Percentiles rank a stretch among this genome's conserved stretches.
These are phyloP conservation scores for Aspergillus egyptiacus DNA, from an alignment of 495 filamentous ascomycete genomes.

Conservation along the genomic window DNA sequence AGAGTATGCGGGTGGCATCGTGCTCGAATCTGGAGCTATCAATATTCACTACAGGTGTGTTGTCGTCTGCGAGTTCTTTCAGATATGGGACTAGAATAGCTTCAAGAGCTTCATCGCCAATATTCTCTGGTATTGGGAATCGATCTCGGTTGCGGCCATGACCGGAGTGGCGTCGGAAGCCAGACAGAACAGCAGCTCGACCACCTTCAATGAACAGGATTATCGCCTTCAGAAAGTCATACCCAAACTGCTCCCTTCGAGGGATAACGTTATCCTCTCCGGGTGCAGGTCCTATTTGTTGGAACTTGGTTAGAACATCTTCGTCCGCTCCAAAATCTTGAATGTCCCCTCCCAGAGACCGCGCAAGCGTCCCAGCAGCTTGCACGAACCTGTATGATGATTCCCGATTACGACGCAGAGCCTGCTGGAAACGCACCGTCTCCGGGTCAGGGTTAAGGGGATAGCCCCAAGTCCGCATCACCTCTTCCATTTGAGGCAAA, in stretches of 20 bases:
- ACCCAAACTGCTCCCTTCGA: conserved; percentile 47
- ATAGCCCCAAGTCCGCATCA: conserved; percentile 53
- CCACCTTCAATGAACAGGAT: conserved; percentile 58
- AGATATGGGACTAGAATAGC: conserved; percentile 55
- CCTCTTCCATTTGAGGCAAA: conserved; percentile 51
- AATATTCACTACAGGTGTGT: conserved; percentile 48
- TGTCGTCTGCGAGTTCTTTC: conserved; percentile 42
- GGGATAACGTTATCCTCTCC: conserved; percentile 40
- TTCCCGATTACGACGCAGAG: conserved; percentile 52
- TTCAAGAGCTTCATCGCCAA: conserved; percentile 47
- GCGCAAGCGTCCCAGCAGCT: conserved; percentile 56
- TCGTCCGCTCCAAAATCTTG: conserved; percentile 26
- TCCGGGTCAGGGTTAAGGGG: conserved; percentile 50
- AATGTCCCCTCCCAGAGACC: conserved; percentile 46
- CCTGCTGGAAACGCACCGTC: conserved; percentile 50
- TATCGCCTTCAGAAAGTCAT: conserved; percentile 62
- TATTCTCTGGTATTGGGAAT: conserved; percentile 49
- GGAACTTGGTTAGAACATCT: conserved; percentile 34
- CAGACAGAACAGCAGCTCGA: conserved; percentile 43
- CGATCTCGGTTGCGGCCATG: conserved; percentile 32
- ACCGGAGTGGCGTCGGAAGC: conserved; percentile 44
- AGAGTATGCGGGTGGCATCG: conserved; percentile 47
- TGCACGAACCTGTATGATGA: conserved; percentile 60
- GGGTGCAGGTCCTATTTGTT: conserved; percentile 41
- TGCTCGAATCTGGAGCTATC: conserved; percentile 54